Conservation (phyloP, 371 early-diverging fungal genomes). For the Nematocida sp. region DNA sequence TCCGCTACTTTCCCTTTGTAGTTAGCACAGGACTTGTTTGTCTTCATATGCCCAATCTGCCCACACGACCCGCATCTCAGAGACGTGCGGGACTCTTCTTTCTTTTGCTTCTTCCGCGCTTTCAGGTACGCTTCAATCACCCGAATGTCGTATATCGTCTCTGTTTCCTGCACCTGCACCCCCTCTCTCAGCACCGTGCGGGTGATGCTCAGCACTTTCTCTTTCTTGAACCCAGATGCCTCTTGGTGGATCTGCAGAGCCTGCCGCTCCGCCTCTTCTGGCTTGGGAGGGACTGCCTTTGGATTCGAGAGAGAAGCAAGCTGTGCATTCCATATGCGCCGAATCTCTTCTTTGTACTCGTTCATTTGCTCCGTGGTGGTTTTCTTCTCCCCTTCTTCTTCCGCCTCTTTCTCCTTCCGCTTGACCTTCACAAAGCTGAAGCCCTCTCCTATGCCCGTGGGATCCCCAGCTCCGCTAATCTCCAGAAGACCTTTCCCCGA, state of each 20-base stretch:
- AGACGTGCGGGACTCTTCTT: constrained; percentile 59
- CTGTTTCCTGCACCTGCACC: constrained; percentile 50
- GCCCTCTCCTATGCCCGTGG: constrained; percentile 90
- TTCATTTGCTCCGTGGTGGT: constrained; percentile 30
- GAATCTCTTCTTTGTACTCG: constrained; percentile 43
- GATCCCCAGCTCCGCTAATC: constrained; percentile 65
- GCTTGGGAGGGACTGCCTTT: constrained; percentile 63
- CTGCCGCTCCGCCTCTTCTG: neutral
- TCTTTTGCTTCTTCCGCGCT: constrained; percentile 55
- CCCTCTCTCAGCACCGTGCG: constrained; percentile 51
- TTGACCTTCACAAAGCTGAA: constrained; percentile 90
- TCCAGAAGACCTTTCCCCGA: constrained; percentile 66
- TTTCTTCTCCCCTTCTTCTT: constrained; percentile 45
- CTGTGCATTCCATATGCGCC: constrained; percentile 55
- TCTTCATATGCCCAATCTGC: constrained; percentile 65
- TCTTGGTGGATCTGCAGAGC: constrained; percentile 52
- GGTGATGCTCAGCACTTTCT: constrained; percentile 65
- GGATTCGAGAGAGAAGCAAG: constrained; percentile 17
- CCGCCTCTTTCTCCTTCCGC: constrained; percentile 71
- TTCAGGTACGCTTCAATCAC: constrained; percentile 64
- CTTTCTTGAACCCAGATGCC: constrained; percentile 82
- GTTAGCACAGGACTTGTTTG: constrained; percentile 65
- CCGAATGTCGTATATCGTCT: constrained; percentile 55
- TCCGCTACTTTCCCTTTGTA: constrained; percentile 56
- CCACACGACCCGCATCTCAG: constrained; percentile 65